Conservation (phyloP, 306 rosid species). For the Lathyrus aphaca region DNA sequence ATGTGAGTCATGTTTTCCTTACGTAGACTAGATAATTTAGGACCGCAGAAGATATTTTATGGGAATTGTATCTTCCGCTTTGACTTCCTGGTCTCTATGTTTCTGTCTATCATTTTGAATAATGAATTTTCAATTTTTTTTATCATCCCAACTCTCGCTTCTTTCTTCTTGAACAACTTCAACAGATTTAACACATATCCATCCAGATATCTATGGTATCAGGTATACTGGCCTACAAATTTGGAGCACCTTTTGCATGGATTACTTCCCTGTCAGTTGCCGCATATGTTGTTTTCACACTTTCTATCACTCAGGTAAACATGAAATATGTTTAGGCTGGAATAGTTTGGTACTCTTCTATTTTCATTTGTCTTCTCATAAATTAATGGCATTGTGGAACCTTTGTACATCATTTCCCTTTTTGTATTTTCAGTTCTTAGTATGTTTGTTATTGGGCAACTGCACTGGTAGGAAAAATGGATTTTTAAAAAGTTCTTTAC, state of each 20-base stretch:
- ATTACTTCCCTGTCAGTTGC: constrained; percentile 95
- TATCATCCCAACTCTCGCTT: constrained; percentile 44
- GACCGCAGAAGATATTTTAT: constrained; percentile 5
- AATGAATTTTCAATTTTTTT: constrained; percentile 32
- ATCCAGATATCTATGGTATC: constrained; percentile 98
- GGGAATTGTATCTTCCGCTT: constrained; percentile 17
- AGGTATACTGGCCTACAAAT: constrained; percentile 95
- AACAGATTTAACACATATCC: constrained; percentile 64
- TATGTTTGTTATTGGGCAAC: constrained; percentile 25
- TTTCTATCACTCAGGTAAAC: constrained; percentile 83
- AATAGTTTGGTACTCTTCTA: constrained; percentile 23
- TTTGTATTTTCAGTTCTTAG: constrained; percentile 31
- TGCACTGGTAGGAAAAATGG: constrained; percentile 27
- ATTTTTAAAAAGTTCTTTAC: constrained; percentile 27
- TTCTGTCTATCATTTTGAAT: background rate
- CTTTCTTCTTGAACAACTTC: constrained; percentile 45
- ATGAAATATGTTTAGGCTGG: constrained; percentile 21
- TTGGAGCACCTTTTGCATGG: constrained; percentile 95
- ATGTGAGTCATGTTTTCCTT: constrained; percentile 30
- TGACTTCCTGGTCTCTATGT: constrained; percentile 28
- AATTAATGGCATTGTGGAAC: no score
- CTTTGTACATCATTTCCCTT: no score
- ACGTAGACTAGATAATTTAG: constrained; percentile 2
- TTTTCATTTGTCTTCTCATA: constrained; percentile 1
- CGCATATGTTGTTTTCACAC: constrained; percentile 82